Percentiles rank a stretch among this genome's conserved stretches.
Evolutionary conservation across 169 alveolate species (phyloP).

Genomic region (Cryptosporidium muris): DNA sequence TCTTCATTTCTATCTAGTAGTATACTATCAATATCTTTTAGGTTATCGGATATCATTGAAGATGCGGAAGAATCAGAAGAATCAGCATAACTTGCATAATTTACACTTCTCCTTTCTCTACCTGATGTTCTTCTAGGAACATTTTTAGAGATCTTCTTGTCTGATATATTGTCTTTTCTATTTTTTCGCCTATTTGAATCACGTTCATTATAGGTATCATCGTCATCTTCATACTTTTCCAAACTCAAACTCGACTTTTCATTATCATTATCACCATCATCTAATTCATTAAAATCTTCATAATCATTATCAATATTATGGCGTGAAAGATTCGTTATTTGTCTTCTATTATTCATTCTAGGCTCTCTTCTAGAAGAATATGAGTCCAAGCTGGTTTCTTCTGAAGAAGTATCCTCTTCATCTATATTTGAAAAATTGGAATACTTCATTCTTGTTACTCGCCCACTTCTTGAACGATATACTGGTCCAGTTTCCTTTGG

Average conservation of each 20-base stretch:
- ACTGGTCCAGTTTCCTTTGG: background rate
- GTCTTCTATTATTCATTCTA: background rate
- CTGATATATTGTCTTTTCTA: background rate
- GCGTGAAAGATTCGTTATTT: background rate
- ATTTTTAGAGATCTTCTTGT: background rate
- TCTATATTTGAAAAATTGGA: constrained; percentile 49
- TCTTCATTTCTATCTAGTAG: constrained; percentile 8
- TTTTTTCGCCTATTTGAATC: constrained; percentile 1
- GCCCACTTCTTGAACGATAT: constrained; percentile 59
- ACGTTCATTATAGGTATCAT: constrained; percentile 17
- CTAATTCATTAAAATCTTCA: constrained; percentile 38
- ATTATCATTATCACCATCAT: constrained; percentile 9
- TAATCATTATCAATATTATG: constrained; percentile 9
- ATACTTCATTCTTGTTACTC: constrained; percentile 50
- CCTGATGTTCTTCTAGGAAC: constrained; percentile 12
- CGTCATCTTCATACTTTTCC: constrained; percentile 9
- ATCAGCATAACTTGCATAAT: constrained; percentile 35
- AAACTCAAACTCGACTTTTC: background rate
- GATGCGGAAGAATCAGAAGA: constrained; percentile 2
- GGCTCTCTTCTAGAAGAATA: background rate
- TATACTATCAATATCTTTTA: constrained; percentile 38
- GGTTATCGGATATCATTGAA: constrained; percentile 11
- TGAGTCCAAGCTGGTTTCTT: constrained; percentile 4
- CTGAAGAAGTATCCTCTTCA: constrained; percentile 22
- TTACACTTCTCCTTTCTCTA: constrained; percentile 28